Evolutionary conservation across 2,329 filamentous ascomycete genomes (phyloP), one percentile per base, ranked within the genome.

Genomic region (Lachnellula hyalina): DNA sequence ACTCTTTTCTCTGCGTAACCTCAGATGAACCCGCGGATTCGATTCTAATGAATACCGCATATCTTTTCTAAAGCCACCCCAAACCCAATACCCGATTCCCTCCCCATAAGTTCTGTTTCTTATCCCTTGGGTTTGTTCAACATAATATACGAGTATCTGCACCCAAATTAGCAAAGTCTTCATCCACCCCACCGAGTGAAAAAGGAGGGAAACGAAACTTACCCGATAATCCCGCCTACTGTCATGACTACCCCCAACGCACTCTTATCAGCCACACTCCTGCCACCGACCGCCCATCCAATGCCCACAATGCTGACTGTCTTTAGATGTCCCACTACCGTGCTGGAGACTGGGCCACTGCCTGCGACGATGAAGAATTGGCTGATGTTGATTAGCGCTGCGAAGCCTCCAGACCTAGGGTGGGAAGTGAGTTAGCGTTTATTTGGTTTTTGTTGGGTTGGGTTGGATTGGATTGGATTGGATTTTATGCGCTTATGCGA

Each of bases 241-340:
- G 63, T 64, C 59, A 65, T 64, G 9, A 62, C 35, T 11, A 65
- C 57, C 3, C 63, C 63, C 34, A 61, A 51, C 1, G 60, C 59
- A 53, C 60, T 61, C 51, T 51, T 59, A 56, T 64, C 62, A 41
- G 51, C 55, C 19, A 65, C 53, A 11, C 57, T 50, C 34, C 57
- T 53, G 15, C 63, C 63, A 46, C 52, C 52, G 14, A 64, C 28
- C 32, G 56, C 61, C 63, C 63, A 65, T 8, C 63, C 63, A 48
- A 65, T 61, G 11, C 48, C 53, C 9, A 65, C 63, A 54, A 65
- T 65, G 52, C 60, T 63, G 4, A 65, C 60, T n/a, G 63, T 74
- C 61, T 74, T 75, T 44, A 72, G 62, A 63, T 74, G 72, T 2
- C 72, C 73, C n/a, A 74, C 69, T 6, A 75, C 71, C 1, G 72